Evolutionary conservation across 176 grass and related monocot species (phyloP), one percentile per base, ranked within the genome.

Genomic region (Rhynchospora breviuscula): DNA sequence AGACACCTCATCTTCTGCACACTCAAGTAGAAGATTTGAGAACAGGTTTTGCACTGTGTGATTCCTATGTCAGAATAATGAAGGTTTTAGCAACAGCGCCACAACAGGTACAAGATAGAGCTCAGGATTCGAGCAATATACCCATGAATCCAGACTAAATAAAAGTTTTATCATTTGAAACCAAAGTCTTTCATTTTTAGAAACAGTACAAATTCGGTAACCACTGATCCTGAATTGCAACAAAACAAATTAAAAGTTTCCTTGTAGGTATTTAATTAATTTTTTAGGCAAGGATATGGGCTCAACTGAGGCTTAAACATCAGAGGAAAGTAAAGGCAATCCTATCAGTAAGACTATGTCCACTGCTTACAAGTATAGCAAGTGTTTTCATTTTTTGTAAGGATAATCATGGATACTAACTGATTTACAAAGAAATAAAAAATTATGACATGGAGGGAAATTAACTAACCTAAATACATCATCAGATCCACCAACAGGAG

Each of bases 1-100:
- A 90, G 90, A 95, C 67, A 92, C 90, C 85, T 98, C 96, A 84
- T 98, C 91, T 84, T 98, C 91, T 26, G 93, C 96, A 46, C 84
- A 80, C 93, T 95, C 85, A 7, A 98, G 87, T 67, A 98, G 77
- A 63, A 93, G 62, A 86, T 91, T 91, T 65, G 88, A 91, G 87
- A 98, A 91, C 66, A 95, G 61, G 83, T 84, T 89, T 90, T 89
- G 86, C 29, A 95, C 52, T 26, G 87, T 93, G 77, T 95, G 87
- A 53, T 72, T 70, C 88, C 96, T 95, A 87, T 18, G 22, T 18
- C 51, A 78, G 22, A 35, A 78, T 57, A 17, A 10, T 72, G 68
- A 72, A 78, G 49, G 25, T 57, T 77, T 56, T 33, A 78, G 26
- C 9, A 53, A 17, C 25, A 57, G 18, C 44, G 22, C 10, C 10